These are phyloP conservation scores for Sarcomyxa edulis DNA, from an alignment of 768 basidiomycete species.

Conservation along the genomic window DNA sequence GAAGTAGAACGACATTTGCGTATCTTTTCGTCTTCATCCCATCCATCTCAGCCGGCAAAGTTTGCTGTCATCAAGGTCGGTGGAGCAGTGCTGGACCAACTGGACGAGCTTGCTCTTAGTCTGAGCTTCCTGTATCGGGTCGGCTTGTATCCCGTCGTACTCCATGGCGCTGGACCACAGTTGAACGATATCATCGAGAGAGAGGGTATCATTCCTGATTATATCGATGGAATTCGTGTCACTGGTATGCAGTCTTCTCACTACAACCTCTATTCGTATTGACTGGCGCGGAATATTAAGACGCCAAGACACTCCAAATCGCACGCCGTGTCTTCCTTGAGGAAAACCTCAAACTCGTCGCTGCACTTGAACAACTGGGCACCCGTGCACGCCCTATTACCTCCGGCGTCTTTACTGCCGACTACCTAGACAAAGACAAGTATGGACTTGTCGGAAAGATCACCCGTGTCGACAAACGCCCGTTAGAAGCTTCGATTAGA, in stretches of 20 bases:
- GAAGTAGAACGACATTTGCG: slow-evolving; percentile 98
- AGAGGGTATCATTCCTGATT: slow-evolving; percentile 93
- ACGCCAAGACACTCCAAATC: slow-evolving; percentile 89
- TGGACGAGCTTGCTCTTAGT: slow-evolving; percentile 91
- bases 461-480: slow-evolving; percentile 91
- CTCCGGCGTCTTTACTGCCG: slow-evolving; percentile 95
- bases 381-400: slow-evolving; percentile 97
- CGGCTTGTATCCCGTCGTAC: slow-evolving; percentile 94
- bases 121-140: slow-evolving; percentile 96
- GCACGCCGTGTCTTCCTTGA: slow-evolving; percentile 96
- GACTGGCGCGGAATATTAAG: slow-evolving; percentile 34
- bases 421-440: slow-evolving; percentile 91
- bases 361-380: slow-evolving; percentile 88
- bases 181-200: slow-evolving; percentile 90
- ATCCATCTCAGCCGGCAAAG: slow-evolving; percentile 85
- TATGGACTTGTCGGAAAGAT: slow-evolving; percentile 97
- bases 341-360: slow-evolving; percentile 93
- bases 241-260: slow-evolving; percentile 55
- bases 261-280: neutral
- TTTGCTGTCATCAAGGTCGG: slow-evolving; percentile 99
- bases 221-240: slow-evolving; percentile 95
- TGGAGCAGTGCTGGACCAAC: slow-evolving; percentile 87
- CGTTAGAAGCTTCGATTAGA: slow-evolving; percentile 93
- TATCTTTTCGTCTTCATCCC: slow-evolving; percentile 93
- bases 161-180: slow-evolving; percentile 96